These are phyloP conservation scores for Metarhizium guizhouense DNA, from an alignment of 2,329 filamentous ascomycete species.

Conservation along the genomic window DNA sequence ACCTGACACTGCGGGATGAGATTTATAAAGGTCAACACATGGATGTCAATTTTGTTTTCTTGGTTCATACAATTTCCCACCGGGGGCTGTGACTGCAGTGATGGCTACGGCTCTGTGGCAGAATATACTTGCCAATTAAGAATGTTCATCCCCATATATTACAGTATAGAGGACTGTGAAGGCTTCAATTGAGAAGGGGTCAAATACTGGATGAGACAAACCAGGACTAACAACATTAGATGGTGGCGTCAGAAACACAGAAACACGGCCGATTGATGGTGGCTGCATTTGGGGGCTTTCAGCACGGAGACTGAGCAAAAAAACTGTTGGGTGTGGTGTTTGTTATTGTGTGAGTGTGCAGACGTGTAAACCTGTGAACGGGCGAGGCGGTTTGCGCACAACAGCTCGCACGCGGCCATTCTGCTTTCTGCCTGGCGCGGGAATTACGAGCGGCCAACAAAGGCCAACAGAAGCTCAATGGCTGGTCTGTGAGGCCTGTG, in stretches of 20 bases:
- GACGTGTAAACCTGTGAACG: neutral
- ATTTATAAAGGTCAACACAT: neutral
- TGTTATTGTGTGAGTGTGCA: no score
- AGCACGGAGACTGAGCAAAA: neutral
- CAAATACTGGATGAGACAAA: neutral
- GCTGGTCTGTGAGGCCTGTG: no score
- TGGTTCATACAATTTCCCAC: neutral
- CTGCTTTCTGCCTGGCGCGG: no score
- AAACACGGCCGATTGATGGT: neutral
- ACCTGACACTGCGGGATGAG: neutral
- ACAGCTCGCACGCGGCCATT: no score
- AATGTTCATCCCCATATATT: no score
- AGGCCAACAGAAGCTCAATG: no score
- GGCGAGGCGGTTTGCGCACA: no score
- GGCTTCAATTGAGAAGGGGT: neutral
- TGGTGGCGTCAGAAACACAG: neutral
- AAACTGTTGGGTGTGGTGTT: no score
- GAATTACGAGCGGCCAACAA: no score
- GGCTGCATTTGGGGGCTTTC: slow-evolving; percentile 1
- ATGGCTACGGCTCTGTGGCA: no score
- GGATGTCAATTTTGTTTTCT: neutral
- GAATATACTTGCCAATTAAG: no score
- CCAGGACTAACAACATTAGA: neutral
- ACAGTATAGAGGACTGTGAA: neutral
- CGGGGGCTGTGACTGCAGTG: no score